Conservation (phyloP, 2,329 filamentous ascomycete species). For the Biscogniauxia sp. region DNA sequence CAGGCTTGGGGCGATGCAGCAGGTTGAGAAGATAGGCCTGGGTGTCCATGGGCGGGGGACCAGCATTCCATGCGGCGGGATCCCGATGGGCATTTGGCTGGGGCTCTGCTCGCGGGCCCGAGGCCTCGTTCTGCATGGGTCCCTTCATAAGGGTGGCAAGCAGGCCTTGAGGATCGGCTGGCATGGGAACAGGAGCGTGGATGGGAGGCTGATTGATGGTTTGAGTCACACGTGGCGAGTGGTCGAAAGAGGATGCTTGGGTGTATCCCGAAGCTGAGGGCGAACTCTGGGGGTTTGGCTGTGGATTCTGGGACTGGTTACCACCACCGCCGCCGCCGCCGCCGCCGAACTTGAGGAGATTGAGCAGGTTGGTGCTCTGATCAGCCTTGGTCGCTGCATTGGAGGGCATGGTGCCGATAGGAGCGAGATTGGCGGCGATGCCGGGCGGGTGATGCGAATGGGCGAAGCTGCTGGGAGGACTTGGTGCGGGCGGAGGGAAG, state of each 20-base stretch:
- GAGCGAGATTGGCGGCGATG: constrained; percentile 43
- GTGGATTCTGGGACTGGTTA: constrained; percentile 33
- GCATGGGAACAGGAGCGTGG: constrained; percentile 55
- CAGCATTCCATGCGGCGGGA: constrained; percentile 40
- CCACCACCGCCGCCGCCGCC: background rate
- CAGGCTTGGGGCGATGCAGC: constrained; percentile 73
- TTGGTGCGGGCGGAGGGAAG: constrained; percentile 45
- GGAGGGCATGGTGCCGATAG: constrained; percentile 46
- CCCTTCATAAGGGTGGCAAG: constrained; percentile 62
- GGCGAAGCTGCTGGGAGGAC: constrained; percentile 39
- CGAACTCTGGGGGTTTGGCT: constrained; percentile 30
- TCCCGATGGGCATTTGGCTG: constrained; percentile 25
- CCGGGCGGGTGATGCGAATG: constrained; percentile 39
- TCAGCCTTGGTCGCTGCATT: constrained; percentile 35
- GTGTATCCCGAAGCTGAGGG: constrained; percentile 22
- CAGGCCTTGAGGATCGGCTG: constrained; percentile 55
- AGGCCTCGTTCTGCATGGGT: constrained; percentile 47
- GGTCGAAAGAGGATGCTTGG: constrained; percentile 23
- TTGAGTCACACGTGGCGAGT: constrained; percentile 19
- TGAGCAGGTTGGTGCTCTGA: constrained; percentile 56
- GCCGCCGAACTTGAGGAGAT: constrained; percentile 58
- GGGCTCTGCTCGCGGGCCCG: constrained; percentile 33
- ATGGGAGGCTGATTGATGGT: constrained; percentile 39
- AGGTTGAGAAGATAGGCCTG: constrained; percentile 84
- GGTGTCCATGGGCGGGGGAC: constrained; percentile 63